Base-by-base conservation (phyloP, 345 rosid species). In the Tarenaya hassleriana region DNA sequence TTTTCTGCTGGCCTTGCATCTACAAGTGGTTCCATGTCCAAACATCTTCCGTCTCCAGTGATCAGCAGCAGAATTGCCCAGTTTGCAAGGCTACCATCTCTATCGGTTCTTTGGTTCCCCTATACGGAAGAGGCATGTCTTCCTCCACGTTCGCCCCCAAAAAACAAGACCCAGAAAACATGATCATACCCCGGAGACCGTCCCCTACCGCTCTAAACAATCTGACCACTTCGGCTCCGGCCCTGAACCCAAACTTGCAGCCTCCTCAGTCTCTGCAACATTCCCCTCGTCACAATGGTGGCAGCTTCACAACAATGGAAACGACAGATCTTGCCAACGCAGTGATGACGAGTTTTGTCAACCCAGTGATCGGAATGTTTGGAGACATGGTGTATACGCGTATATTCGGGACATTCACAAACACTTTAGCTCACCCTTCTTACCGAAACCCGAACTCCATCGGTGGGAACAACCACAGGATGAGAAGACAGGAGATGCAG, bases 1-100 rank as follows among this genome's bases (percentile, higher is more conserved):
- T 88, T 35, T 88, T 73, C 68, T 88, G 96, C 68, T 88, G 94
- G 96, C 79, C 91, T 13, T 87, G 96, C 72, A 76, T 87, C 27
- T 87, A 81, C 64, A 73, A 54, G n/a, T n/a, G n/a, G n/a, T n/a
- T n/a, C n/a, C n/a, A n/a, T 19, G 75, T 74, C 37, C 69, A 64
- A 67, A 55, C 67, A 50, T 66, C 75, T 18, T 64, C 84, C 1
- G 62, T 77, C 29, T 52, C 79, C 8, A 57, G 62, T 33, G 68
- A 67, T 58, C 64, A 58, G 34, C 75, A 74, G 12, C 82, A 67
- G 14, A 76, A 67, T 41, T 91, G 98, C 60, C 98, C 95, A 1
- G 82, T 91, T 11, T 91, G 98, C 75, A 91, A 91, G 69, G 69
- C 92, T 5, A 70, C 52, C 53, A 72, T 84, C 56, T 72, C 89